Conservation (phyloP, 768 basidiomycete species). For the Tephrocybe sp. region DNA sequence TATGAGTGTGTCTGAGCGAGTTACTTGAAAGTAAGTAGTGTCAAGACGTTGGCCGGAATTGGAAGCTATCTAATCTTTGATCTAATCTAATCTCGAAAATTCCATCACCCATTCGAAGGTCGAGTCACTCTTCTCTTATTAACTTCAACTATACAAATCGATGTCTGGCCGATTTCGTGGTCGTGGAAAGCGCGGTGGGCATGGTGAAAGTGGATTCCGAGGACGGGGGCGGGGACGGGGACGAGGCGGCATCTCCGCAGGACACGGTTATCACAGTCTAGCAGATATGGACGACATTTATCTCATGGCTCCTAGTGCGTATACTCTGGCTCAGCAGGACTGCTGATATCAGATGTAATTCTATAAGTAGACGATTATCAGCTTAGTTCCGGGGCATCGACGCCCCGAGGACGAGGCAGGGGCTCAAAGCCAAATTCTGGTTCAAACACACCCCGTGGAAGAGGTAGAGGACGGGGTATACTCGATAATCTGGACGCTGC, state of each 20-base stretch:
- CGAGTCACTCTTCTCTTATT: too few relatives aligned
- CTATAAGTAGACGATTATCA: slow-evolving; percentile 12
- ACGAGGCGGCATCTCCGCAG: neutral
- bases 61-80: too few relatives aligned
- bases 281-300: slow-evolving; percentile 16
- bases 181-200: slow-evolving; percentile 13
- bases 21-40: too few relatives aligned
- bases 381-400: slow-evolving; percentile 17
- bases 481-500: neutral
- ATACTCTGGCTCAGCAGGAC: slow-evolving; percentile 5
- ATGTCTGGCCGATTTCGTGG: slow-evolving; percentile 12
- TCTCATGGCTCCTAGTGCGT: slow-evolving; percentile 25
- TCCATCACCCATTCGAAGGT: too few relatives aligned
- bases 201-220: slow-evolving; percentile 17
- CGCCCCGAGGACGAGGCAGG: slow-evolving; percentile 16
- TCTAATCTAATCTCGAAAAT: too few relatives aligned
- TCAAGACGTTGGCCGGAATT: too few relatives aligned
- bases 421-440: slow-evolving; percentile 11
- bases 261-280: slow-evolving; percentile 20
- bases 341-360: slow-evolving; percentile 6
- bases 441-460: slow-evolving; percentile 20
- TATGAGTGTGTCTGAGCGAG: too few relatives aligned
- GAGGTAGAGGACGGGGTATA: slow-evolving; percentile 15
- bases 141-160: too few relatives aligned
- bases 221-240: slow-evolving; percentile 23